Evolutionary conservation across 768 basidiomycete species (phyloP).

Genomic region (Pulveroboletus sp.): DNA sequence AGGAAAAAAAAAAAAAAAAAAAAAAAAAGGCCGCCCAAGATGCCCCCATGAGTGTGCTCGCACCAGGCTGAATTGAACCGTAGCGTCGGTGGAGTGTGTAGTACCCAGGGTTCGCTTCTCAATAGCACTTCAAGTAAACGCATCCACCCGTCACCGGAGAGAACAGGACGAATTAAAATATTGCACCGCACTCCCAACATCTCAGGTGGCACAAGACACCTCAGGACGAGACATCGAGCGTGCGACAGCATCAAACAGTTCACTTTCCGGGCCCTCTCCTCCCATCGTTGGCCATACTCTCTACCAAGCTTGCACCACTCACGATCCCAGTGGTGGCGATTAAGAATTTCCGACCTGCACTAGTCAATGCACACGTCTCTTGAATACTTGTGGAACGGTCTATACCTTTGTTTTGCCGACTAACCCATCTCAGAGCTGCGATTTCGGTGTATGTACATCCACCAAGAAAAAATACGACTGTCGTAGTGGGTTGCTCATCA

Average conservation of each 20-base stretch:
- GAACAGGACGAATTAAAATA: slow-evolving; percentile 12
- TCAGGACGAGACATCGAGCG: slow-evolving; percentile 2
- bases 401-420: slow-evolving; percentile 75
- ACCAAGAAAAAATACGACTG: slow-evolving; percentile 93
- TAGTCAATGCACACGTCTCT: slow-evolving; percentile 9
- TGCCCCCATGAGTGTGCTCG: neutral
- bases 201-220: slow-evolving; percentile 9
- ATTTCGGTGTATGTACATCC: slow-evolving; percentile 98
- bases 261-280: slow-evolving; percentile 28
- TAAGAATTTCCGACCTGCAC: slow-evolving; percentile 75
- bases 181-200: slow-evolving; percentile 10
- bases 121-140: slow-evolving; percentile 35
- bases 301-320: slow-evolving; percentile 69
- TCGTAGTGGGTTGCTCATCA: slow-evolving; percentile 66
- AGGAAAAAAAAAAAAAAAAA: neutral
- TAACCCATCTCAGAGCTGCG: slow-evolving; percentile 89
- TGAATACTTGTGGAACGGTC: neutral
- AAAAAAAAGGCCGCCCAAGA: slow-evolving; percentile 9
- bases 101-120: slow-evolving; percentile 16
- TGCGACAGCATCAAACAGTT: slow-evolving; percentile 33
- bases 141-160: slow-evolving; percentile 13
- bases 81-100: neutral
- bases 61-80: neutral
- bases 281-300: slow-evolving; percentile 53
- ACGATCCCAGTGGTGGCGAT: slow-evolving; percentile 91